phyloP scores from a whole-genome alignment of 1,139 yeast genomes.

The Diutina scorzettiae region DNA sequence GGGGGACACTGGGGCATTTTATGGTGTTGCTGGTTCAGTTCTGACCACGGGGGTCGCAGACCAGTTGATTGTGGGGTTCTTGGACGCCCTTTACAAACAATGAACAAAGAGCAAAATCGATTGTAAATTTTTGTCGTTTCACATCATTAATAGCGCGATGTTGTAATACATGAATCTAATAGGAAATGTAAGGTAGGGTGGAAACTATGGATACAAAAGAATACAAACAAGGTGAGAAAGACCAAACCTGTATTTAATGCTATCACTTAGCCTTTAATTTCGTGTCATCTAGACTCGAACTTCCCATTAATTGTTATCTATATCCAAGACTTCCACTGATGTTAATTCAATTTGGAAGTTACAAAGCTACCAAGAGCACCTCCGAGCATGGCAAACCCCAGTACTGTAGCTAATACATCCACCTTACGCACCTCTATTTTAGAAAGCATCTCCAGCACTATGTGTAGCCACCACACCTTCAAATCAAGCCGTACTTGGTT shows the following conservation, averaged over 20 bases:
- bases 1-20: slow-evolving; percentile 72
- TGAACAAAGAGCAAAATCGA: no score
- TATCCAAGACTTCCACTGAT: no score
- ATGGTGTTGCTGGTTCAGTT: slow-evolving; percentile 92
- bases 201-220: no score
- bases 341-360: background rate
- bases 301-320: no score
- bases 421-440: background rate
- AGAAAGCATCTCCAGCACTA: background rate
- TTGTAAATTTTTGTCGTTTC: no score
- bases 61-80: slow-evolving; percentile 60
- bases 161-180: no score
- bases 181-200: no score
- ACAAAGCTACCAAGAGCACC: background rate
- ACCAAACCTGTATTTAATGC: no score
- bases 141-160: no score
- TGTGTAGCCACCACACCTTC: background rate
- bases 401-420: background rate
- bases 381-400: background rate
- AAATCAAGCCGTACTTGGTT: background rate
- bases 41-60: slow-evolving; percentile 81
- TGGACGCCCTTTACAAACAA: slow-evolving; percentile 61
- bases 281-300: no score
- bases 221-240: no score
- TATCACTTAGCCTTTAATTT: no score